Percentiles rank a stretch among this genome's conserved stretches.
Conservation (phyloP, 1,284 basidiomycete species). For the Salmacisia buchloeana region DNA sequence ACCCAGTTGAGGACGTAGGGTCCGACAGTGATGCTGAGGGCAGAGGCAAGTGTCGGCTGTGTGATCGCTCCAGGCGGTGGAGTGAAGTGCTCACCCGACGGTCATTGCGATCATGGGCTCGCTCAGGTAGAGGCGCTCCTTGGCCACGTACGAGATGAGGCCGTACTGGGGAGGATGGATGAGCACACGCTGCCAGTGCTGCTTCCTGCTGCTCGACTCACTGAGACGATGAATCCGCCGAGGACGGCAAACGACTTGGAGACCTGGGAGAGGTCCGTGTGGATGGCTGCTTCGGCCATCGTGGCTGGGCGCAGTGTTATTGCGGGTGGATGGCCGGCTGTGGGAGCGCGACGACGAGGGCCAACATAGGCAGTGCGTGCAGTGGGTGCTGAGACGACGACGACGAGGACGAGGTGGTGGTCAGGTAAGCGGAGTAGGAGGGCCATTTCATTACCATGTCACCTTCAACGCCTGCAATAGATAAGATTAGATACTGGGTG, state of each 20-base stretch:
- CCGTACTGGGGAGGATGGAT: slow-evolving; percentile 30
- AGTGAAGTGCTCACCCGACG: slow-evolving; percentile 20
- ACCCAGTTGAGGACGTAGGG: slow-evolving; percentile 48
- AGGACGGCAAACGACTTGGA: slow-evolving; percentile 42
- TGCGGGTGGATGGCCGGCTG: too few species aligned
- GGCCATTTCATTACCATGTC: too few species aligned
- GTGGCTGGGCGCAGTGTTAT: too few species aligned
- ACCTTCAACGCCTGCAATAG: too few species aligned
- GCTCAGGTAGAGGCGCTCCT: slow-evolving; percentile 44
- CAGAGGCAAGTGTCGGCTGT: background rate
- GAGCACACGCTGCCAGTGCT: background rate
- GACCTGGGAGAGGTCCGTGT: slow-evolving; percentile 39
- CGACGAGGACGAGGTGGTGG: too few species aligned
- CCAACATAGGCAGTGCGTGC: too few species aligned
- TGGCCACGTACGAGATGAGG: slow-evolving; percentile 43
- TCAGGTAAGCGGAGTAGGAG: too few species aligned
- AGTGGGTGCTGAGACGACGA: too few species aligned
- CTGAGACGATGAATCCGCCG: slow-evolving; percentile 43
- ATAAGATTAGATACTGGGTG: too few species aligned
- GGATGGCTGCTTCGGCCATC: slow-evolving; percentile 12
- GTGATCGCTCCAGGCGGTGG: background rate
- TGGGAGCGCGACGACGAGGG: too few species aligned
- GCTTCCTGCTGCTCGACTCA: background rate
- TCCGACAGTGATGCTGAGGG: slow-evolving; percentile 33
- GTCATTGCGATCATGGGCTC: slow-evolving; percentile 47